A percentile compares a stretch with the other conserved stretches of the same genome.
These are phyloP conservation scores for Orobanche coerulescens DNA, from an alignment of 257 asterid genomes.

Conservation along the genomic window DNA sequence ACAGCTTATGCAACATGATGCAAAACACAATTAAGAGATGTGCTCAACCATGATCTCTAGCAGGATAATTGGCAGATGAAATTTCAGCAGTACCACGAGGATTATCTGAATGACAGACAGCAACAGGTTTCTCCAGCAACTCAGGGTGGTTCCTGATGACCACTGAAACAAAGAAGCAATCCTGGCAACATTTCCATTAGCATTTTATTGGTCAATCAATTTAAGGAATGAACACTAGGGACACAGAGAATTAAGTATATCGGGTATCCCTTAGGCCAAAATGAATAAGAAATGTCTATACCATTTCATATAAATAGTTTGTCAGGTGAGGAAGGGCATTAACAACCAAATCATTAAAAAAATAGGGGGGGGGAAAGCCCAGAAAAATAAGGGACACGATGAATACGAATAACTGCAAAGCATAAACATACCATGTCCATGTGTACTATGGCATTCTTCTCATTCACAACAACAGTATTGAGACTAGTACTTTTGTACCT, in stretches of 20 bases:
- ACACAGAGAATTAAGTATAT: slow-evolving; percentile 6
- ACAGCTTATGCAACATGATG: slow-evolving; percentile 6
- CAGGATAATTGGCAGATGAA: slow-evolving; percentile 95
- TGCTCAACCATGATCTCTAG: slow-evolving; percentile 75
- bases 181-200: slow-evolving; percentile 40
- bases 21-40: slow-evolving; percentile 10
- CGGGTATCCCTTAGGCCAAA: not conserved
- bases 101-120: slow-evolving; percentile 92
- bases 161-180: slow-evolving; percentile 91
- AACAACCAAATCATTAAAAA: slow-evolving; percentile 6
- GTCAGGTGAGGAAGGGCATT: not conserved
- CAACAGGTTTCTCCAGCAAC: slow-evolving; percentile 71
- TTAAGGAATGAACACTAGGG: not conserved
- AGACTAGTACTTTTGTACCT: slow-evolving; percentile 28
- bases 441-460: slow-evolving; percentile 54
- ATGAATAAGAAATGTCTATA: not conserved
- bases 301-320: not conserved
- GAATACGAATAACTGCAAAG: slow-evolving; percentile 9
- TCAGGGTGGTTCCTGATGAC: slow-evolving; percentile 68
- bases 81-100: slow-evolving; percentile 90
- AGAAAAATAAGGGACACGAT: not conserved
- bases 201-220: slow-evolving; percentile 11
- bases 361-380: too few species aligned
- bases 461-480: slow-evolving; percentile 29
- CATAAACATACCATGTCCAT: slow-evolving; percentile 64